Base-by-base conservation (phyloP, 345 rosid species). In the Triadica sebifera region DNA sequence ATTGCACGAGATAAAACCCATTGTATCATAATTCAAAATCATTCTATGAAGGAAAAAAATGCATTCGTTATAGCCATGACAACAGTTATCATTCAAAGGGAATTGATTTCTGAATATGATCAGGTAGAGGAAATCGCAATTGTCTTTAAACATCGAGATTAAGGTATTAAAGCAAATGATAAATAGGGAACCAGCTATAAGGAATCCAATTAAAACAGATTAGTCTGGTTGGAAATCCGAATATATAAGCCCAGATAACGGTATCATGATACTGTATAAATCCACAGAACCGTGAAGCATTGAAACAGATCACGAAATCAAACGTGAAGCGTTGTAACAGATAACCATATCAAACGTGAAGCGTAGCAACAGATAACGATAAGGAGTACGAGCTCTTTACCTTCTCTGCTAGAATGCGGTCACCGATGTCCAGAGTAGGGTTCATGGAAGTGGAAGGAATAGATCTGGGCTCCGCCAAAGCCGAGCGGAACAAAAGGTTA, bases 371-470 rank as follows among this genome's bases (percentile, higher is more conserved):
- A 29, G 34, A 29, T 29, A 2, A 29, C 34, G 34, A 12, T 59
- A 8, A 59, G 6, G 9, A 25, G 0, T 2, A 17, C 4, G 45
- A 64, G 34, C n/a, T 59, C 58, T 45, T 87, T 77, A 89, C 97
- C 96, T 92, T 94, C 84, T 92, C 98, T 0, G 97, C 94, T 74
- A 94, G 71, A 84, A 94, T 79, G 67, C 97, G 92, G 79, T 92
- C 96, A 52, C 96, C 97, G 17, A 88, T 89, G 68, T 90, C 93
- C 7, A 94, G 87, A 46, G 97, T 94, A 50, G 98, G 98, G 65
- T 45, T 82, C 98, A 94, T 94, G 74, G 97, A 94, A 20, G 80
- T 6, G 0, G 97, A 89, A 13, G 96, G 94, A 67, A 94, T 94
- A 6, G 97, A 90, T 69, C 91, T 87, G 3, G 97, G 94, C 86